phyloP scores from a whole-genome alignment of 306 rosid genomes.

The Alnus rubra region DNA sequence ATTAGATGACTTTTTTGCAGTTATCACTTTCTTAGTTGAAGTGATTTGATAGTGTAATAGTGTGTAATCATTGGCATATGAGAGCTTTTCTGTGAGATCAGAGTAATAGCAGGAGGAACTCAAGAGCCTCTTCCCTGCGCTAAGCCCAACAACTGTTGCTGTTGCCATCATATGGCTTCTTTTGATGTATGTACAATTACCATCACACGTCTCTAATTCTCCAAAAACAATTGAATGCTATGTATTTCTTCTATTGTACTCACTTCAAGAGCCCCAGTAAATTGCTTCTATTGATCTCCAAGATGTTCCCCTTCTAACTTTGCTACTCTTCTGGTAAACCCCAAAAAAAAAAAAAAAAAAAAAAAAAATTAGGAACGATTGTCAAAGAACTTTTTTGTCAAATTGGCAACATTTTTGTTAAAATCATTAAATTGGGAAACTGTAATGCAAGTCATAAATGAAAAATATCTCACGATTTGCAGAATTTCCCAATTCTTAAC shows the following conservation, averaged over 20 bases:
- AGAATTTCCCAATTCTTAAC: not conserved
- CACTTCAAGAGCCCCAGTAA: not conserved
- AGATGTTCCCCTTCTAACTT: conserved; percentile 29
- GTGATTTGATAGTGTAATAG: conserved; percentile 51
- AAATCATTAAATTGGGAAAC: no score
- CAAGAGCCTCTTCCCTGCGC: conserved; percentile 83
- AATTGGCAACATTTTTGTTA: no score
- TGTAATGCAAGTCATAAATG: not conserved
- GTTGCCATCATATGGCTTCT: conserved; percentile 76
- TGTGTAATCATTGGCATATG: conserved; percentile 50
- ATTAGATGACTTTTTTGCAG: conserved; percentile 59
- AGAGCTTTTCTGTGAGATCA: conserved; percentile 68
- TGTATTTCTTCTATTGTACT: conserved; percentile 11
- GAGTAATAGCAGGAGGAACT: conserved; percentile 72
- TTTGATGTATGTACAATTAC: conserved; percentile 36
- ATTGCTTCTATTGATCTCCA: conserved; percentile 23
- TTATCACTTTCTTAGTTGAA: conserved; percentile 47
- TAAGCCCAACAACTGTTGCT: conserved; percentile 85
- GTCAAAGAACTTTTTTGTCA: not conserved
- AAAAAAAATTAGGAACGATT: conserved; percentile 4
- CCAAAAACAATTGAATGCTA: conserved; percentile 21
- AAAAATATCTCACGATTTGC: not conserved
- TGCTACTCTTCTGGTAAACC: conserved; percentile 25
- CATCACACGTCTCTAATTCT: conserved; percentile 42
- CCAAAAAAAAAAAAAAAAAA: not conserved